phyloP scores from a whole-genome alignment of 2,329 filamentous ascomycete genomes.

The Cladorrhinum sp. region DNA sequence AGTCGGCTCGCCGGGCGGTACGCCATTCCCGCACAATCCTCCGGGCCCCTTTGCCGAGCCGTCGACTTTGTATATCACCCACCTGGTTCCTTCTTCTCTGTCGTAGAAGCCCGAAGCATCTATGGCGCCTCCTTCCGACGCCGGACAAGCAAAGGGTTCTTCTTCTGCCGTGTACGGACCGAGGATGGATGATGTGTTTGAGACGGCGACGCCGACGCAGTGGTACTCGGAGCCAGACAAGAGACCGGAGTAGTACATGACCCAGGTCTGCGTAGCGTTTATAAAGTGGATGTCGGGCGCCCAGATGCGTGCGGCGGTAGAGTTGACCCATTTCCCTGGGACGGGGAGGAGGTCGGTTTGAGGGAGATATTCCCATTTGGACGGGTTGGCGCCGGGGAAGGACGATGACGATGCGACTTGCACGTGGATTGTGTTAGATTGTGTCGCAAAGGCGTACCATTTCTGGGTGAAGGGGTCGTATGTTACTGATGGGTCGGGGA shows the following conservation, averaged over 20 bases:
- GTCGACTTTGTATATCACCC: slow-evolving; percentile 65
- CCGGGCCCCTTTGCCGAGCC: slow-evolving; percentile 51
- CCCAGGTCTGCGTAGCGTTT: slow-evolving; percentile 34
- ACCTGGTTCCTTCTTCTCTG: slow-evolving; percentile 47
- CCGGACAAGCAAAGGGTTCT: slow-evolving; percentile 50
- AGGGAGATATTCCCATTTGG: slow-evolving; percentile 36
- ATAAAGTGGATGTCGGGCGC: slow-evolving; percentile 50
- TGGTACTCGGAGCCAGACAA: slow-evolving; percentile 35
- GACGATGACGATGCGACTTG: slow-evolving; percentile 48
- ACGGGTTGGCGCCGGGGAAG: slow-evolving; percentile 18
- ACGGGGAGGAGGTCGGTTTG: slow-evolving; percentile 44
- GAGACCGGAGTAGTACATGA: slow-evolving; percentile 49
- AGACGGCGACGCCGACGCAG: slow-evolving; percentile 52
- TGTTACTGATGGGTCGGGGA: slow-evolving; percentile 47
- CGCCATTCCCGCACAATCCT: slow-evolving; percentile 44
- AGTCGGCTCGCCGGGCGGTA: slow-evolving; percentile 43
- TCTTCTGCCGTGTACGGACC: slow-evolving; percentile 52
- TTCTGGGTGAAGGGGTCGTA: slow-evolving; percentile 34
- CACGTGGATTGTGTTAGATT: slow-evolving; percentile 38
- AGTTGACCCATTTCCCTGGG: slow-evolving; percentile 43
- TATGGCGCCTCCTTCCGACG: slow-evolving; percentile 56
- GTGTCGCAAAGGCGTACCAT: slow-evolving; percentile 51
- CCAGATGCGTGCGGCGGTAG: slow-evolving; percentile 39
- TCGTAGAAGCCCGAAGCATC: slow-evolving; percentile 60
- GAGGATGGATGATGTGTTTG: slow-evolving; percentile 35